Evolutionary conservation across 352 stramenopile genomes (phyloP), one percentile per base, ranked within the genome.

Genomic region (Elongisporangium anandrum): DNA sequence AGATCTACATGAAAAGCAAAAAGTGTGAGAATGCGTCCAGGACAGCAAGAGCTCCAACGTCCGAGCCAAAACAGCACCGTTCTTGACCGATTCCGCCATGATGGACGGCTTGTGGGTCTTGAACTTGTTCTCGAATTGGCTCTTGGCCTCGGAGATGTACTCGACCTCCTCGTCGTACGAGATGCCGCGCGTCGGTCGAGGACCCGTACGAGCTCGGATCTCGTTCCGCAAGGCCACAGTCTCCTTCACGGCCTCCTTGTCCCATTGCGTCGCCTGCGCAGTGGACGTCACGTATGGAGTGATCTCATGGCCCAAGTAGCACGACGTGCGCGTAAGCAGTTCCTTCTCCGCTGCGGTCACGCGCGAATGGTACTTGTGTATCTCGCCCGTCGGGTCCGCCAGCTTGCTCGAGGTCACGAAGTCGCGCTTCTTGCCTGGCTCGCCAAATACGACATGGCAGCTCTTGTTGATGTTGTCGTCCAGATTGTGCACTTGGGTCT

Each of bases 91-190:
- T 22, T 70, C 83, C 41, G 82, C 76, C 76, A 92, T 90, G 56
- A 88, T 66, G 19, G 79, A 88, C 49, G 80, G 73, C 59, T 90
- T 92, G 66, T 85, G 74, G 16, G 70, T 72, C 55, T 84, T 88
- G 47, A 72, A 75, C 57, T 91, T 91, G 68, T 91, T 87, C 56
- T 79, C 73, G 60, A 77, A 92, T 52, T 75, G 69, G 48, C 77
- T 86, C 60, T 87, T 92, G 57, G 75, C 66, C 59, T 91, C 80
- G 20, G 81, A 93, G 8, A 92, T 52, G 61, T 94, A 94, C 57
- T 88, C 76, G 15, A 92, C 71, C 34, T 90, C 73, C 26, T 93
- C 83, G 49, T 95, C 80, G 52, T 86, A 90, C 16, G 81, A 88
- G 65, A 90, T 87, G 19, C 79, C 77, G 53, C 74, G 67, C 21